These are phyloP conservation scores for Colletotrichum orchidophilum DNA, from an alignment of 2,329 filamentous ascomycete species.

Conservation along the genomic window DNA sequence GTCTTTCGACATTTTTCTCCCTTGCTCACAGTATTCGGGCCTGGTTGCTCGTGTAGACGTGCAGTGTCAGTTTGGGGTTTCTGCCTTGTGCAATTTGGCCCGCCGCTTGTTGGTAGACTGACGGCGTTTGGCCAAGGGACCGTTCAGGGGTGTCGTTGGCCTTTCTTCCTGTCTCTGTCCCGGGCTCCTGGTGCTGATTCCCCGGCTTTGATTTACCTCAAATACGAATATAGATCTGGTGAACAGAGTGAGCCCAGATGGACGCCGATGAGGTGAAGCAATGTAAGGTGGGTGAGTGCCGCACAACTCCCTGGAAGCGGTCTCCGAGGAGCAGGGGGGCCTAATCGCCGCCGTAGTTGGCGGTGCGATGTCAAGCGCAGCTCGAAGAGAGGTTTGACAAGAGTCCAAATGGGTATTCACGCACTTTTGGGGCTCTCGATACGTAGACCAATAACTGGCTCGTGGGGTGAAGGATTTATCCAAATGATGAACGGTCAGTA, in stretches of 20 bases:
- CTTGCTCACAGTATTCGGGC: not conserved
- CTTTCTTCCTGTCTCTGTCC: not conserved
- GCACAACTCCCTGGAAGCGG: not conserved
- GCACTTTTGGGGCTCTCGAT: not conserved
- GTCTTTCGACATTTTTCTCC: conserved; percentile 8
- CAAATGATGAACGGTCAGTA: not conserved
- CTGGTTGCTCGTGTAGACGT: not conserved
- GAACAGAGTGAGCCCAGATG: not conserved
- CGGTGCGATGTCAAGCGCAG: not conserved
- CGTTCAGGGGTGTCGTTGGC: not conserved
- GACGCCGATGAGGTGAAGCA: not conserved
- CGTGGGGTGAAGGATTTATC: not conserved
- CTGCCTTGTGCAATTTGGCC: not conserved
- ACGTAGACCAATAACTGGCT: conserved; percentile 3
- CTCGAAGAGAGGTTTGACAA: not conserved
- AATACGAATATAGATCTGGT: not conserved
- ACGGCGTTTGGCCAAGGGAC: too few species aligned
- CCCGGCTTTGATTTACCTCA: not conserved
- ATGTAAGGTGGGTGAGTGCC: not conserved
- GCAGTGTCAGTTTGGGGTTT: not conserved
- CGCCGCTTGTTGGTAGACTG: not conserved
- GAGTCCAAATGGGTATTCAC: not conserved
- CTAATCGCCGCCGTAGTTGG: not conserved
- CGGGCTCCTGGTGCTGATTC: not conserved
- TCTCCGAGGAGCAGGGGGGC: not conserved